Evolutionary conservation across 495 filamentous ascomycete species (phyloP).

Genomic region (Tuber melanosporum): DNA sequence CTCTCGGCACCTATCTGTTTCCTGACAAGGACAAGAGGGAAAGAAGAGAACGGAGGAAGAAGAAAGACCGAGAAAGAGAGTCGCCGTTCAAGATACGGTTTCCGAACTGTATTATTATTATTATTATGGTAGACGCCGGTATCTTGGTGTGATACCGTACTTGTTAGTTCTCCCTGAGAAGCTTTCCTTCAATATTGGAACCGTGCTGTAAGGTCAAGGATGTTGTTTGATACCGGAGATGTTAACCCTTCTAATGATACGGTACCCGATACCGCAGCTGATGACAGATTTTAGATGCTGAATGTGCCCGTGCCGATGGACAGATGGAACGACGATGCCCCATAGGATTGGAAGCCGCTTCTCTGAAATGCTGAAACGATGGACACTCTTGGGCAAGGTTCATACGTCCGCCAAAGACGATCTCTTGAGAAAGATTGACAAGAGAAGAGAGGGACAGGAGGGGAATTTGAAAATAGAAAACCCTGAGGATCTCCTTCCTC

Average conservation of each 20-base stretch:
- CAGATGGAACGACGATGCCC: neutral
- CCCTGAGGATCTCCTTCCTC: conserved; percentile 20
- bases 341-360: neutral
- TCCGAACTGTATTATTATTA: neutral
- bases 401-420: conserved; percentile 13
- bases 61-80: neutral
- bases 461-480: conserved; percentile 23
- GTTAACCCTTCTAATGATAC: neutral
- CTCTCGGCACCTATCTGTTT: neutral
- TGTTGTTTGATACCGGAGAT: neutral
- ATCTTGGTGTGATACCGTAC: neutral
- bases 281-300: conserved; percentile 1
- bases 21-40: neutral
- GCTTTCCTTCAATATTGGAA: neutral
- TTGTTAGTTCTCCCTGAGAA: neutral
- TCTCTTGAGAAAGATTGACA: conserved; percentile 27
- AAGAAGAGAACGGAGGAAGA: neutral
- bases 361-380: neutral
- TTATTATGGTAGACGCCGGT: neutral
- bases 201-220: conserved; percentile 3
- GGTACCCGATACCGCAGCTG: neutral
- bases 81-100: neutral
- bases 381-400: neutral
- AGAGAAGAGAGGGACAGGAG: conserved; percentile 20
- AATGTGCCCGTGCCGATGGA: neutral